Conservation (phyloP, 164 flowering plant species). For the Dillenia suffruticosa region DNA sequence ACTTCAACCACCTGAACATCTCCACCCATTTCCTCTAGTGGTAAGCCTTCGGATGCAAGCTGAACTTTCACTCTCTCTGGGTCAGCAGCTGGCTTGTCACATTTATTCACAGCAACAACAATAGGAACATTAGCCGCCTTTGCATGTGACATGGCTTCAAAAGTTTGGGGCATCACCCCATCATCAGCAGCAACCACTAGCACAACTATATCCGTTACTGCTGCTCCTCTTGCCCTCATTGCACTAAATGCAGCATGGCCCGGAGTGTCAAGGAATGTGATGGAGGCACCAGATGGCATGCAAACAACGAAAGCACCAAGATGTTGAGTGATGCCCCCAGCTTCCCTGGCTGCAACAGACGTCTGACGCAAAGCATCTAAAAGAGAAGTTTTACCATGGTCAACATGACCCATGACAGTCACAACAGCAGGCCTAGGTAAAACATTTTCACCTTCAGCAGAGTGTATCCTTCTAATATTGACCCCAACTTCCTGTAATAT, state of each 20-base stretch:
- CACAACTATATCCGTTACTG: conserved; percentile 89
- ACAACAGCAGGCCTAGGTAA: conserved; percentile 76
- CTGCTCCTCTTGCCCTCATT: conserved; percentile 95
- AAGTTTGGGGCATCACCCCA: conserved; percentile 97
- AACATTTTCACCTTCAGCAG: conserved; percentile 59
- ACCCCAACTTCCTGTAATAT: conserved; percentile 70
- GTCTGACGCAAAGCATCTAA: conserved; percentile 87
- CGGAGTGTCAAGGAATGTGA: conserved; percentile 92
- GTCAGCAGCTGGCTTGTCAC: conserved; percentile 87
- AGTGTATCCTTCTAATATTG: conserved; percentile 65
- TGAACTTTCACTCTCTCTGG: conserved; percentile 80
- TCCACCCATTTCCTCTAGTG: conserved; percentile 90
- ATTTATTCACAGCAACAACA: conserved; percentile 90
- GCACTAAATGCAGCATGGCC: conserved; percentile 99
- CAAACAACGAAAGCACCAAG: conserved; percentile 85
- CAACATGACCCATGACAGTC: conserved; percentile 98
- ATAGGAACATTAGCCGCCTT: conserved; percentile 83
- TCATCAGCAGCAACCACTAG: conserved; percentile 97
- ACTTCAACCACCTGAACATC: conserved; percentile 90
- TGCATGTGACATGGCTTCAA: conserved; percentile 88
- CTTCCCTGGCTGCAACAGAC: conserved; percentile 85
- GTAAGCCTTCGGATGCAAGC: conserved; percentile 79
- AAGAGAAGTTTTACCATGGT: conserved; percentile 96
- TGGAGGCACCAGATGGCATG: conserved; percentile 83
- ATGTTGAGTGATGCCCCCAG: conserved; percentile 97